Conservation (phyloP, 2,329 filamentous ascomycete genomes). For the Thielaviopsis punctulata region DNA sequence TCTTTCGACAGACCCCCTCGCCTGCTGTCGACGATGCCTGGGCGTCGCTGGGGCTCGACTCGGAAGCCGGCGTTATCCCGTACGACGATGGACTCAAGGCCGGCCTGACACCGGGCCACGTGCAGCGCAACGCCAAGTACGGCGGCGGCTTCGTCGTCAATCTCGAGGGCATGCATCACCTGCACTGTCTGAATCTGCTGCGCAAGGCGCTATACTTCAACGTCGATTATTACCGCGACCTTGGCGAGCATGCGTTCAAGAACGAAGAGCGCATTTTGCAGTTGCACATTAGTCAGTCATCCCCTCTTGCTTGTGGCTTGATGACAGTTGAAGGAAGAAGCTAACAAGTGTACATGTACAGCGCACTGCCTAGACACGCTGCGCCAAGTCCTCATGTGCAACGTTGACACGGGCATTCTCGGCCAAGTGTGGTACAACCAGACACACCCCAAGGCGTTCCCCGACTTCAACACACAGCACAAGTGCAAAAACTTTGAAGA, state of each 20-base stretch:
- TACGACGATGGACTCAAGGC: slow-evolving; percentile 29
- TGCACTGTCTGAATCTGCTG: slow-evolving; percentile 45
- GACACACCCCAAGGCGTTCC: slow-evolving; percentile 30
- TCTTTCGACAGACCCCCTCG: slow-evolving; percentile 32
- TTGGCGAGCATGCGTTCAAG: slow-evolving; percentile 33
- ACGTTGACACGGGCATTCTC: slow-evolving; percentile 39
- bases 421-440: slow-evolving; percentile 42
- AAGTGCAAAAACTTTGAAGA: slow-evolving; percentile 39
- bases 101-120: slow-evolving; percentile 35
- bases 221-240: slow-evolving; percentile 35
- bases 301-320: no score
- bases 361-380: slow-evolving; percentile 45
- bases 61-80: slow-evolving; percentile 29
- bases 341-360: slow-evolving; percentile 13
- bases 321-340: not conserved
- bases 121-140: slow-evolving; percentile 35
- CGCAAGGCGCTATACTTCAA: slow-evolving; percentile 42
- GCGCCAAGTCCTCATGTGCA: slow-evolving; percentile 47
- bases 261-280: slow-evolving; percentile 38
- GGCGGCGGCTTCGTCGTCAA: slow-evolving; percentile 43
- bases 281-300: slow-evolving; percentile 33
- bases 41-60: slow-evolving; percentile 27
- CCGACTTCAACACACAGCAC: slow-evolving; percentile 45
- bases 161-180: slow-evolving; percentile 36
- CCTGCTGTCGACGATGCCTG: slow-evolving; percentile 41